phyloP scores from a whole-genome alignment of 768 basidiomycete species.

The Naganishia kalamii region DNA sequence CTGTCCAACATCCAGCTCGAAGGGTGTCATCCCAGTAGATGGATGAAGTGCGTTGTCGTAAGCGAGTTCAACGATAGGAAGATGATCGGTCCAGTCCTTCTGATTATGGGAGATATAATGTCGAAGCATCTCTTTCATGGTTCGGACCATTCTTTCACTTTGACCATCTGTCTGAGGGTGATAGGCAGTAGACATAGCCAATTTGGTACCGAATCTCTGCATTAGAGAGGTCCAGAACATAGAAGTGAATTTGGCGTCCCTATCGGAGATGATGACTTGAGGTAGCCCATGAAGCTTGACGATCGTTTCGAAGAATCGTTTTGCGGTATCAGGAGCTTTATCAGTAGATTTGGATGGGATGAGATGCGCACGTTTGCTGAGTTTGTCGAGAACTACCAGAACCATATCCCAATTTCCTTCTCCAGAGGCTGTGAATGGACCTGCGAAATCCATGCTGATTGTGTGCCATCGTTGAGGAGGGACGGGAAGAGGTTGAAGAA shows the following conservation, averaged over 20 bases:
- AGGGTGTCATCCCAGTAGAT: neutral
- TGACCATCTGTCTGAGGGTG: constrained; percentile 52
- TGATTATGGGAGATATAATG: constrained; percentile 21
- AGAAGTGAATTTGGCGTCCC: constrained; percentile 50
- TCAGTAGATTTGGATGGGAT: constrained; percentile 45
- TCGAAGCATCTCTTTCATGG: constrained; percentile 19
- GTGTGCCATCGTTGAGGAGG: no score
- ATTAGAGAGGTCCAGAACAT: constrained; percentile 50
- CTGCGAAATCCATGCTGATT: constrained; percentile 44
- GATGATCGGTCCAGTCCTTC: constrained; percentile 30
- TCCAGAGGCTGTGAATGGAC: neutral
- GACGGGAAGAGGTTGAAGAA: constrained; percentile 36
- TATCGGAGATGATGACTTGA: constrained; percentile 48
- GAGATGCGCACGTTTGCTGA: constrained; percentile 50
- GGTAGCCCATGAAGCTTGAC: constrained; percentile 45
- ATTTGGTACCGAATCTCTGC: constrained; percentile 36
- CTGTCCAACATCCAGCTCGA: no score
- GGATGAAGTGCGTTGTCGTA: no score
- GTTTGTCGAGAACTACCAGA: constrained; percentile 47
- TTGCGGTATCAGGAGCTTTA: constrained; percentile 37
- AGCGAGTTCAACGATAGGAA: neutral
- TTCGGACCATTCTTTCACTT: constrained; percentile 32
- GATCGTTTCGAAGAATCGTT: constrained; percentile 5
- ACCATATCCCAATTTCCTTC: constrained; percentile 34
- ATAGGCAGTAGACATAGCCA: constrained; percentile 49